Percentiles rank a stretch among this genome's conserved stretches.
These are phyloP conservation scores for Klebsormidium nitens DNA, from an alignment of 139 green algal species.

Conservation along the genomic window DNA sequence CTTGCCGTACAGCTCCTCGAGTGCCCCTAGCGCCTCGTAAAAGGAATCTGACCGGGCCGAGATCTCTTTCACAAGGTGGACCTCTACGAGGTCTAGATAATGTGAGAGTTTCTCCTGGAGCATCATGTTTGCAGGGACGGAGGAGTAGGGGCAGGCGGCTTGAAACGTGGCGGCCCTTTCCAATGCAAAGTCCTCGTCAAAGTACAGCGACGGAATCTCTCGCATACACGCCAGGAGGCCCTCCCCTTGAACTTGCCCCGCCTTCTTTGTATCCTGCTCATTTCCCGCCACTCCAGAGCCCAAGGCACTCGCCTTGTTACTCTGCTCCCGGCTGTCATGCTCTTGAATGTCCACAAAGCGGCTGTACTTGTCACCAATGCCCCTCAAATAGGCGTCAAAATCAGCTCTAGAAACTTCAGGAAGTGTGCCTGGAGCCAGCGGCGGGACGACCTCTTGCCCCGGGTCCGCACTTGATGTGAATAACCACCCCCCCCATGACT, in stretches of 20 bases:
- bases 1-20: conserved; percentile 61
- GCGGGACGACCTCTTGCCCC: conserved; percentile 6
- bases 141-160: conserved; percentile 16
- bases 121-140: conserved; percentile 22
- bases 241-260: conserved; percentile 10
- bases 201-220: conserved; percentile 38
- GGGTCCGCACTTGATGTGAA: neutral
- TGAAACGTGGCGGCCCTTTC: conserved; percentile 26
- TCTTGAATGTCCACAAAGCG: conserved; percentile 35
- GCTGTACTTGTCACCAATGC: conserved; percentile 6
- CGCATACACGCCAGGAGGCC: conserved; percentile 32
- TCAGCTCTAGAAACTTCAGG: conserved; percentile 26
- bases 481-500: conserved; percentile 17
- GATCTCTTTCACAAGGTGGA: conserved; percentile 43
- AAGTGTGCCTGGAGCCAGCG: conserved; percentile 20
- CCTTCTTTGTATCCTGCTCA: neutral
- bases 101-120: conserved; percentile 44
- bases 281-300: neutral
- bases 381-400: conserved; percentile 27
- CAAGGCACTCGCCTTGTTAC: neutral
- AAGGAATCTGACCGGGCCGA: conserved; percentile 40
- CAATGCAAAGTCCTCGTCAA: conserved; percentile 40
- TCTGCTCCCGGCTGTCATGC: conserved; percentile 7
- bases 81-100: conserved; percentile 48
- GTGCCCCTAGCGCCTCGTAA: conserved; percentile 51